Conservation (phyloP, 495 filamentous ascomycete species). For the Astrothelium subdiscretum region DNA sequence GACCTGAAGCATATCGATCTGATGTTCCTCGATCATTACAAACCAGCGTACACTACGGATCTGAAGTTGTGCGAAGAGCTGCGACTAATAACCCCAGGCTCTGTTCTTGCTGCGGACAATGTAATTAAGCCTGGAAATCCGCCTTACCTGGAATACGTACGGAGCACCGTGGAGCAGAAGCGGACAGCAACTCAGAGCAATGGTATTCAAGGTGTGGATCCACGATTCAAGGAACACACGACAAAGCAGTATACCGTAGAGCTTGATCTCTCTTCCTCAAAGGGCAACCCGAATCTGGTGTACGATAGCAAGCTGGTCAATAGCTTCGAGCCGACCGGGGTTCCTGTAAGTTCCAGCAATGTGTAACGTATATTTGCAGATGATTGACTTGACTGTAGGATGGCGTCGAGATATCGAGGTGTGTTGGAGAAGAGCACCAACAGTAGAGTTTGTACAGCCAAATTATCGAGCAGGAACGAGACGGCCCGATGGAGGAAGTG, state of each 20-base stretch:
- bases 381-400: conserved; percentile 39
- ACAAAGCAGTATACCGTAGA: conserved; percentile 33
- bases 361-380: background rate
- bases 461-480: no score
- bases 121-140: conserved; percentile 64
- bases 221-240: conserved; percentile 17
- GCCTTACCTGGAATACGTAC: conserved; percentile 57
- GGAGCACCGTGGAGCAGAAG: conserved; percentile 43
- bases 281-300: conserved; percentile 57
- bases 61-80: conserved; percentile 62
- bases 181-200: conserved; percentile 18
- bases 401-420: conserved; percentile 59
- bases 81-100: conserved; percentile 46
- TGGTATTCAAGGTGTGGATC: conserved; percentile 17
- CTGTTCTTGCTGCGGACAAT: conserved; percentile 62
- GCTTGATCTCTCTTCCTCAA: conserved; percentile 31
- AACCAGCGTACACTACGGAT: conserved; percentile 57
- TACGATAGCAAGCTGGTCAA: conserved; percentile 55
- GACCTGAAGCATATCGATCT: conserved; percentile 48
- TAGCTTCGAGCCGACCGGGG: conserved; percentile 57
- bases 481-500: background rate
- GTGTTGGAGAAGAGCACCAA: conserved; percentile 36
- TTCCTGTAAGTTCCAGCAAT: conserved; percentile 34
- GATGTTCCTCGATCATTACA: conserved; percentile 66
- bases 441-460: no score